Conservation (phyloP, 1,284 basidiomycete species). For the Tremellales sp. region DNA sequence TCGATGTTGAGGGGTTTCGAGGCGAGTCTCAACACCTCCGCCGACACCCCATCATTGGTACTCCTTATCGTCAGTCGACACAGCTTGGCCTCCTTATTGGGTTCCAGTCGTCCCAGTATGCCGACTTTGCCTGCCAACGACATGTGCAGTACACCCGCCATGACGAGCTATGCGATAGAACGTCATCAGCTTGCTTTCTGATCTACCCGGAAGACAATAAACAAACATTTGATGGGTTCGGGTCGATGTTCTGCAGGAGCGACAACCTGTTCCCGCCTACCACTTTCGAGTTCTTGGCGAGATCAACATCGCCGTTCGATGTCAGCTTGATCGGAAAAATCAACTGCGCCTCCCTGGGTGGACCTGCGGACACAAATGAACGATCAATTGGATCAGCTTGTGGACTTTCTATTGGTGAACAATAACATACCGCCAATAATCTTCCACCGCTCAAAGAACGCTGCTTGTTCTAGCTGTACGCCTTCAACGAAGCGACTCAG, state of each 20-base stretch:
- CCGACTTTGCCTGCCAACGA: conserved; percentile 86
- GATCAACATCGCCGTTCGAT: conserved; percentile 66
- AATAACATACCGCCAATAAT: conserved; percentile 71
- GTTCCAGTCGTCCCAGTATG: conserved; percentile 86
- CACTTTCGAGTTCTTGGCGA: conserved; percentile 66
- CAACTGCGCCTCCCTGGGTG: conserved; percentile 84
- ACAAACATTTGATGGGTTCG: conserved; percentile 61
- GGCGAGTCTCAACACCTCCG: conserved; percentile 63
- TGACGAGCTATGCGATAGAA: conserved; percentile 75
- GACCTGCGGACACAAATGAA: conserved; percentile 31
- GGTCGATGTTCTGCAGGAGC: conserved; percentile 73
- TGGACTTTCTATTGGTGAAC: neutral
- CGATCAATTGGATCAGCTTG: neutral
- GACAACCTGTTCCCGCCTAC: conserved; percentile 73
- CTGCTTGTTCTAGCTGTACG: conserved; percentile 71
- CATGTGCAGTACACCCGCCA: conserved; percentile 88
- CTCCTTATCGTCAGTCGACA: conserved; percentile 92
- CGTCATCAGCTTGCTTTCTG: neutral
- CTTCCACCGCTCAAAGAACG: conserved; percentile 99
- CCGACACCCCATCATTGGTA: conserved; percentile 87
- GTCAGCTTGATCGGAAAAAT: conserved; percentile 78
- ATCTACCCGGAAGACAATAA: neutral
- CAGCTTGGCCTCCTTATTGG: conserved; percentile 89
- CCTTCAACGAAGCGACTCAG: conserved; percentile 91
- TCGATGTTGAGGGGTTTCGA: conserved; percentile 44